Evolutionary conservation across 768 basidiomycete species (phyloP), one percentile per base, ranked within the genome.

Genomic region (Agrocybe praecox): DNA sequence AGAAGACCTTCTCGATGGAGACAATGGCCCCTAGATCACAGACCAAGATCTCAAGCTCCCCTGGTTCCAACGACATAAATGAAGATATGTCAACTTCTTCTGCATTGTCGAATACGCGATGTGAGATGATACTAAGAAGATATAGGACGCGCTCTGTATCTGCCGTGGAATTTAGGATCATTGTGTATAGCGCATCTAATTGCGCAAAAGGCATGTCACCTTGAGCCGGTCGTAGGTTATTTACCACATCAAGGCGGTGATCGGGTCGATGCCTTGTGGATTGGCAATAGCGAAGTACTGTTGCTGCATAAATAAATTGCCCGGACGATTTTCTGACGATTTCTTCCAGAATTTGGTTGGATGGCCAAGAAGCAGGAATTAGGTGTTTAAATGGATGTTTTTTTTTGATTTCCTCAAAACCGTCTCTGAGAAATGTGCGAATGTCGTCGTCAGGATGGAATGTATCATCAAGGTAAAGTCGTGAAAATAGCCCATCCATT

Each of bases 1-100:
- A 46, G 8, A 19, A 18, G 2, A 26, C 11, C 8, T 51, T 46
- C 5, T 58, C 44, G 7, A 40, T 26, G 0, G 52, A 29, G 10
- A 64, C 32, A 4, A 64, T 6, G 1, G 62, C 61, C 22, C 56
- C 46, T 2, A 64, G 42, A 42, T 64, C 62, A n/a, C 56, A 47
- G 14, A 64, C 40, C 15, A 56, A 32, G 17, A 59, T 56, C 9
- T 59, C 49, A 19, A 59, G 48, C n/a, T 61, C 60, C 24, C 62
- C 60, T 8, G 51, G 53, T n/a, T 12, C 43, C 9, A 46, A 36
- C 9, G 43, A 54, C 6, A 64, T 22, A 11, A 64, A 11, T 22
- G 5, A 5, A 9, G 26, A 29, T 29, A 29, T 29, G 9, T 7
- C 32, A 23, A 2, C 43, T 22, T 2, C 4, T 1, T 43, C 54